Conservation (phyloP, 805 yeast genomes). For the Yarrowia phangngaensis region DNA sequence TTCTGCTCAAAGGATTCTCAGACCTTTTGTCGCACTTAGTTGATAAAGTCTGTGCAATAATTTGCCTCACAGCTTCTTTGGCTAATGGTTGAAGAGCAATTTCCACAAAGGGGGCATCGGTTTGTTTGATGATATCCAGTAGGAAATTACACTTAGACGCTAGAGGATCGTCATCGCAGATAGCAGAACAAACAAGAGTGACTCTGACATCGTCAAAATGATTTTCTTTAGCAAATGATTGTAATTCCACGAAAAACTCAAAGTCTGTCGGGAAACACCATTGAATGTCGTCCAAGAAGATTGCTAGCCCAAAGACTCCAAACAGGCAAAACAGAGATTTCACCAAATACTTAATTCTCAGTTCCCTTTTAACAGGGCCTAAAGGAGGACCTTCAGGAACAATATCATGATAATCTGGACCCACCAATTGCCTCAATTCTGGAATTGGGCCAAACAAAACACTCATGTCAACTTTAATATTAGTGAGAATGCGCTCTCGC, state of each 20-base stretch:
- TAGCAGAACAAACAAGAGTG: conserved; percentile 35
- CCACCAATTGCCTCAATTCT: conserved; percentile 45
- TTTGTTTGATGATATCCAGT: conserved; percentile 20
- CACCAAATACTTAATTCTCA: conserved; percentile 45
- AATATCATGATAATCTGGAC: conserved; percentile 41
- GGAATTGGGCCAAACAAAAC: conserved; percentile 46
- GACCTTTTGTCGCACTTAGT: too few species aligned
- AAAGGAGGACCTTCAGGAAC: conserved; percentile 33
- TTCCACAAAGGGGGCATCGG: conserved; percentile 30
- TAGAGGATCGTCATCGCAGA: conserved; percentile 21
- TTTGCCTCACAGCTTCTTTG: conserved; percentile 30
- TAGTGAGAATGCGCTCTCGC: conserved; percentile 43
- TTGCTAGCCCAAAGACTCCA: conserved; percentile 45
- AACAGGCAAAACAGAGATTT: conserved; percentile 45
- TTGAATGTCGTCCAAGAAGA: conserved; percentile 48
- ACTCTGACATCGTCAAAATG: conserved; percentile 33
- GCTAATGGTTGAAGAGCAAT: conserved; percentile 30
- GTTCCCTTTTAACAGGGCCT: conserved; percentile 40
- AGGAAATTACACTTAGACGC: conserved; percentile 23
- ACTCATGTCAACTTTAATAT: conserved; percentile 45
- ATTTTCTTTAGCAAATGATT: conserved; percentile 36
- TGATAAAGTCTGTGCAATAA: conserved; percentile 31
- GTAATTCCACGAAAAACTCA: conserved; percentile 33
- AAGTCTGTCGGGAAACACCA: conserved; percentile 42
- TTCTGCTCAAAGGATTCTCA: conserved; percentile 8